Base-by-base conservation (phyloP, 257 asterid genomes). In the Fraxinus excelsior region DNA sequence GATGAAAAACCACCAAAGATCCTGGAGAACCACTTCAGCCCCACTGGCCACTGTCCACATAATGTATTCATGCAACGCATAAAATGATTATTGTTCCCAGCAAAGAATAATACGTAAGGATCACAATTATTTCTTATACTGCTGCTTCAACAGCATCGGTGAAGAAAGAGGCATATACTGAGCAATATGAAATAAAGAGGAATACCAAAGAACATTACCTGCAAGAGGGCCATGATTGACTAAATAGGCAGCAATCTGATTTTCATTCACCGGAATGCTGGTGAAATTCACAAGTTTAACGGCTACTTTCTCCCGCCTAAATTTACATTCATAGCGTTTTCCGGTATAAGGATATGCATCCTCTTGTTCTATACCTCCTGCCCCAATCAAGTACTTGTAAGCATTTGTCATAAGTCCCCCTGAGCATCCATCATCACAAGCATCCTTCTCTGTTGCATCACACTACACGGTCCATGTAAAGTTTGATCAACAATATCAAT, bases 361-460 rank as follows among this genome's bases (percentile, higher is more conserved):
- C 80, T 90, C 94, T 23, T 86, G 90, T 84, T 90, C 90, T 72
- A 94, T 89, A 25, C 98, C 98, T 74, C 98, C 98, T 0, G 91
- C 89, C 49, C 79, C 84, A 0, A 94, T 88, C 85, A 94, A 69
- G 80, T 94, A 94, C 74, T 84, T 85, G 91, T 89, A 94, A 28
- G 97, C 98, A 74, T 89, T 91, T 1, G 98, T 93, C 98, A 93
- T 93, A 19, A 93, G 85, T 1, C 98, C 98, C 5, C 98, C 98
- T 0, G 83, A 80, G 76, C 98, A 93, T 12, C 97, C 98, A 4
- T 84, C 79, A 9, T 91, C 92, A 16, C 98, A 93, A 7, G 90
- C 78, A 18, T 74, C 85, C 86, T 81, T 90, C 44, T 91, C 88
- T 75, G 70, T 79, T 4, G 78, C 84, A 60, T 90, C 96, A 70